Percentiles rank a stretch among this genome's conserved stretches.
These are phyloP conservation scores for Penicillium hesseltinei DNA, from an alignment of 2,329 filamentous ascomycete genomes.

Conservation along the genomic window DNA sequence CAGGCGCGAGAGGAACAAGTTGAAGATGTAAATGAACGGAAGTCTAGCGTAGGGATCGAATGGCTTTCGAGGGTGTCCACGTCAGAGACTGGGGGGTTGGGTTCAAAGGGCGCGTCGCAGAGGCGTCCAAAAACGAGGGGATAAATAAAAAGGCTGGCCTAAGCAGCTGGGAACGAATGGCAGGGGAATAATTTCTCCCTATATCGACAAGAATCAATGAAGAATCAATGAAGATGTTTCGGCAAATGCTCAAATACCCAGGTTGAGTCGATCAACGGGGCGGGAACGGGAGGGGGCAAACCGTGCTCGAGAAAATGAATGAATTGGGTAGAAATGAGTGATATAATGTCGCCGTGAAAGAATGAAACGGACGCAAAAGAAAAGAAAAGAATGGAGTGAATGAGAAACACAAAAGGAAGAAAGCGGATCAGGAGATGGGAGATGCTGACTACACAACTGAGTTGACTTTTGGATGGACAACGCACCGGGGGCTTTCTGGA, in stretches of 20 bases:
- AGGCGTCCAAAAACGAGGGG: conserved; percentile 29
- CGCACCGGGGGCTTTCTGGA: not conserved
- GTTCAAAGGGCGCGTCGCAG: conserved; percentile 36
- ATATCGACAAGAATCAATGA: conserved; percentile 4
- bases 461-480: conserved; percentile 4
- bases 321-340: conserved; percentile 30
- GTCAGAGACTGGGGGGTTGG: conserved; percentile 29
- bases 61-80: conserved; percentile 21
- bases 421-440: conserved; percentile 27
- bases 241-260: conserved; percentile 20
- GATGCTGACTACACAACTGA: conserved; percentile 22
- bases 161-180: conserved; percentile 35
- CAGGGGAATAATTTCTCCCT: conserved; percentile 12
- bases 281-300: conserved; percentile 20
- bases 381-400: conserved; percentile 33
- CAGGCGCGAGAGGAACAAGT: conserved; percentile 35
- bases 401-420: conserved; percentile 24
- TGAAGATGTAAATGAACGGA: conserved; percentile 28
- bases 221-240: not conserved
- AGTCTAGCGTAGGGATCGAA: conserved; percentile 24
- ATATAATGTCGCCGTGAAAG: conserved; percentile 50
- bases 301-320: conserved; percentile 36
- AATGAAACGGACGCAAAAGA: conserved; percentile 49
- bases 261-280: conserved; percentile 29
- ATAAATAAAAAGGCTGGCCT: conserved; percentile 37